A percentile compares a stretch with the other conserved stretches of the same genome.
These are phyloP conservation scores for Cymodocea nodosa DNA, from an alignment of 116 monocot genomes.

Conservation along the genomic window DNA sequence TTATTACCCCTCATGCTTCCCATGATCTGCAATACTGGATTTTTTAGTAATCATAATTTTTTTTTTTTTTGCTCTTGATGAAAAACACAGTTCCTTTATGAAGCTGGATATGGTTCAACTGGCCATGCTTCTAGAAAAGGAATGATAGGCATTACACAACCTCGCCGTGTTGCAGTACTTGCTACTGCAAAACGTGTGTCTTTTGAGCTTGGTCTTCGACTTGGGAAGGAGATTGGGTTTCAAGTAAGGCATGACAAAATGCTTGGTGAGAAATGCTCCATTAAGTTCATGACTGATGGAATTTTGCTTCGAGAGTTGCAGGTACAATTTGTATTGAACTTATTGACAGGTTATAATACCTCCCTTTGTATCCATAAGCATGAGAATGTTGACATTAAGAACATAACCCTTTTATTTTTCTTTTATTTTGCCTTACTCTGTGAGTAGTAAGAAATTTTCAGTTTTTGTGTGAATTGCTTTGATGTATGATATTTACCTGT, in stretches of 20 bases:
- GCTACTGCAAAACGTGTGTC: slow-evolving; percentile 96
- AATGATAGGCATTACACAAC: slow-evolving; percentile 87
- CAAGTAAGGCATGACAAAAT: slow-evolving; percentile 95
- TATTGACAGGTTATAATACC: too few species aligned
- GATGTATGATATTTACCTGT: too few species aligned
- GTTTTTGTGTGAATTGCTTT: too few species aligned
- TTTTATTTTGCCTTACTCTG: too few species aligned
- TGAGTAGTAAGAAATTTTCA: too few species aligned
- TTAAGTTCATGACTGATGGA: slow-evolving; percentile 99
- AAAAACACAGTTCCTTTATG: slow-evolving; percentile 74
- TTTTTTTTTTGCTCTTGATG: slow-evolving; percentile 3
- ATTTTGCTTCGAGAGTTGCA: slow-evolving; percentile 96
- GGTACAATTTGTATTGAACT: slow-evolving; percentile 12
- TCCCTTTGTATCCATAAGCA: too few species aligned
- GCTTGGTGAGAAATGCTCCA: slow-evolving; percentile 63
- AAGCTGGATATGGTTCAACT: slow-evolving; percentile 86
- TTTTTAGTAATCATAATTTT: not conserved
- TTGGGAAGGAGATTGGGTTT: slow-evolving; percentile 89
- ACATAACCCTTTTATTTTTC: too few species aligned
- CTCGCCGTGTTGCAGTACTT: slow-evolving; percentile 90
- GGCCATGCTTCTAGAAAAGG: slow-evolving; percentile 41
- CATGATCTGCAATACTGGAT: not conserved
- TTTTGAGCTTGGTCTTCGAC: slow-evolving; percentile 56
- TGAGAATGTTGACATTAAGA: too few species aligned
- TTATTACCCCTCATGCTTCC: not conserved